Evolutionary conservation across 73 alveolate species (phyloP).

Genomic region (Paramecium tetraurelia): DNA sequence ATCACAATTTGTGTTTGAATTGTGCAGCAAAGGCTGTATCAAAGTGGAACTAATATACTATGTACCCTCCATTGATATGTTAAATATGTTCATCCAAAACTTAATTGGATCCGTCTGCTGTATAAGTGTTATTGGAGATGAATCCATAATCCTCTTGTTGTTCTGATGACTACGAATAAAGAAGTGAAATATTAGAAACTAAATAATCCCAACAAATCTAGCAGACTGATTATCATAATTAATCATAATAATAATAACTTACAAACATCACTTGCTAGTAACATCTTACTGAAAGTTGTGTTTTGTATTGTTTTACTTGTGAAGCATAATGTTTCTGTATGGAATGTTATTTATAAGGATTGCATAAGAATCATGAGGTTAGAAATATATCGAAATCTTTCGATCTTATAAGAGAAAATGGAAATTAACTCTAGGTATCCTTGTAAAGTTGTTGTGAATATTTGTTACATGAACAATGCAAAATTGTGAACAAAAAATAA

Average conservation of each 20-base stretch:
- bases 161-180: neutral
- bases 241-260: neutral
- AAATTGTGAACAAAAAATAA: constrained; percentile 14
- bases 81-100: constrained; percentile 47
- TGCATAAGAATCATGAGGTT: constrained; percentile 63
- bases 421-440: neutral
- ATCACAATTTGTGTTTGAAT: constrained; percentile 52
- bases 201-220: neutral
- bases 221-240: neutral
- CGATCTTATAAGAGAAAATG: constrained; percentile 7
- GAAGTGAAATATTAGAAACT: constrained; percentile 13
- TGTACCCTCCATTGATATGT: constrained; percentile 41
- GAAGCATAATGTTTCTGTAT: constrained; percentile 56
- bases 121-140: constrained; percentile 19
- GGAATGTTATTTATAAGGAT: constrained; percentile 56
- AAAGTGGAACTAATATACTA: neutral
- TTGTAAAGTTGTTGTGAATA: constrained; percentile 5
- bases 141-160: constrained; percentile 1
- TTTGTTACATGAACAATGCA: constrained; percentile 42
- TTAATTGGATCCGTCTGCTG: constrained; percentile 37
- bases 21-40: constrained; percentile 44
- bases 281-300: constrained; percentile 10
- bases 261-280: neutral
- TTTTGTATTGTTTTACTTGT: constrained; percentile 53
- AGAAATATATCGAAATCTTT: constrained; percentile 50